These are phyloP conservation scores for Persicaria maculosa DNA, from an alignment of 148 eudicot genomes.

Conservation along the genomic window DNA sequence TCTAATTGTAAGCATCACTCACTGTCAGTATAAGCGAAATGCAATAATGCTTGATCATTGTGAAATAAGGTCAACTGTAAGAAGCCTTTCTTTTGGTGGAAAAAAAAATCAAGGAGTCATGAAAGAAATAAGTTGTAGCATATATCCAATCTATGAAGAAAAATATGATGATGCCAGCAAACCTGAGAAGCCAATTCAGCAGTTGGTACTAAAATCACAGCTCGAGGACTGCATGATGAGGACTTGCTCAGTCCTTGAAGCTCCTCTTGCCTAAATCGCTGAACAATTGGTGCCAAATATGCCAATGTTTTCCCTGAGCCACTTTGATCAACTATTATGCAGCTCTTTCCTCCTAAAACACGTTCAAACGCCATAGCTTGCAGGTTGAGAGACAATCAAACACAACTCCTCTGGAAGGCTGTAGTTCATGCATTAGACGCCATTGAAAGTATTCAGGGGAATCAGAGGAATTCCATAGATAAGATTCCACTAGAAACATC, in stretches of 20 bases:
- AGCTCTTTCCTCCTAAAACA: constrained; percentile 57
- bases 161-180: constrained; percentile 14
- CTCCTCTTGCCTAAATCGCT: constrained; percentile 84
- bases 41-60: constrained; percentile 2
- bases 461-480: background rate
- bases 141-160: background rate
- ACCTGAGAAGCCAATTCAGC: constrained; percentile 98
- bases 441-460: constrained; percentile 2
- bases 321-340: constrained; percentile 98
- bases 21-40: background rate
- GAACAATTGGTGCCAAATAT: constrained; percentile 79
- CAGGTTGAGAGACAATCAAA: constrained; percentile 14
- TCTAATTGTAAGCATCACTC: background rate
- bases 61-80: background rate
- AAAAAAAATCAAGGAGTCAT: background rate
- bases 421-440: constrained; percentile 3
- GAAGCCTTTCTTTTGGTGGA: no score
- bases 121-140: background rate
- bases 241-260: constrained; percentile 69
- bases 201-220: constrained; percentile 83
- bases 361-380: constrained; percentile 84
- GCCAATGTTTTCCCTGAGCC: constrained; percentile 99
- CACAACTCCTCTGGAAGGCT: constrained; percentile 3
- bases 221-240: constrained; percentile 70
- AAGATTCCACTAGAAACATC: background rate